phyloP scores from a whole-genome alignment of 306 rosid genomes.

The Medicago arabica region DNA sequence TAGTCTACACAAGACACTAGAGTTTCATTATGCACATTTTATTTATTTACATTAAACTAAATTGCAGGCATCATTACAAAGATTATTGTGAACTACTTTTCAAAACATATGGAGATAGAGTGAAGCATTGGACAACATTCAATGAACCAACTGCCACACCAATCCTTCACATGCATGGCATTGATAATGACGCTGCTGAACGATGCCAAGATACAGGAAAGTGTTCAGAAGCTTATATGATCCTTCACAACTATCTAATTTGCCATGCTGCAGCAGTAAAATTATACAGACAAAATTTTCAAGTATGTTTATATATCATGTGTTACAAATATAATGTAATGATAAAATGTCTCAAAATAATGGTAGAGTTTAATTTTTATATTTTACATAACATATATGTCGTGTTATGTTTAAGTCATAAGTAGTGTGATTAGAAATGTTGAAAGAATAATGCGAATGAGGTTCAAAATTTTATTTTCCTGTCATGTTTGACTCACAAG shows the following conservation, averaged over 20 bases:
- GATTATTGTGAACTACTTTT: constrained; percentile 50
- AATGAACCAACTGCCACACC: constrained; percentile 49
- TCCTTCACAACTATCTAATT: constrained; percentile 47
- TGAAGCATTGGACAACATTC: constrained; percentile 52
- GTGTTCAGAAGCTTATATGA: constrained; percentile 48
- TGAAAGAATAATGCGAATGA: too few species aligned
- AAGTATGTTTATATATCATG: constrained; percentile 28
- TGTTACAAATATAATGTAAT: neutral
- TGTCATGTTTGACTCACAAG: too few species aligned
- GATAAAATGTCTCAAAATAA: too few species aligned
- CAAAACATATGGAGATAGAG: constrained; percentile 55
- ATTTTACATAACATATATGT: too few species aligned
- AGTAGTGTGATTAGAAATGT: too few species aligned
- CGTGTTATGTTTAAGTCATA: too few species aligned
- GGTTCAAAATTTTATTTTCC: too few species aligned
- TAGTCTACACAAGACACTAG: too few species aligned
- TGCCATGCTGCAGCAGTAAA: constrained; percentile 46
- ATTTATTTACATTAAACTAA: neutral
- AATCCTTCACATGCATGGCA: constrained; percentile 35
- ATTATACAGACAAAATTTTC: constrained; percentile 44
- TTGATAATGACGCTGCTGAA: constrained; percentile 38
- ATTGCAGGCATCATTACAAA: constrained; percentile 46
- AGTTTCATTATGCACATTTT: too few species aligned
- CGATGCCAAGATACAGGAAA: constrained; percentile 11
- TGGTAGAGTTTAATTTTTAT: too few species aligned